Evolutionary conservation across 192 early-diverging fungal species (phyloP).

Genomic region (Dissophora ornata): DNA sequence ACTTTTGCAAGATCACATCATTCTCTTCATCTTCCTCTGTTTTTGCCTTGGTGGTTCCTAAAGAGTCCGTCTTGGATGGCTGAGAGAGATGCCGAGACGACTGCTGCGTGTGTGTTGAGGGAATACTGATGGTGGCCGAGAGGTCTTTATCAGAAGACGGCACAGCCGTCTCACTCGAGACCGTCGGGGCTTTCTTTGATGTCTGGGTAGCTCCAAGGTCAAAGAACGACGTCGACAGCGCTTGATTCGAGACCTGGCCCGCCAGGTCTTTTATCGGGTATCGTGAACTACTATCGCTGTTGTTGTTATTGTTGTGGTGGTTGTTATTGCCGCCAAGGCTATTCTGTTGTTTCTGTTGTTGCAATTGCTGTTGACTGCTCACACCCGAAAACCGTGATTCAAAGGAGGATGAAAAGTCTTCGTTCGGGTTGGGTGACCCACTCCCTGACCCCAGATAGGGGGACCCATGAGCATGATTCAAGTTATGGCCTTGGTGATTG

Average conservation of each 20-base stretch:
- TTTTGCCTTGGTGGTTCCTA: slow-evolving; percentile 18
- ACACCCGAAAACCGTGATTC: slow-evolving; percentile 34
- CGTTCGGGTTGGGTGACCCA: slow-evolving; percentile 37
- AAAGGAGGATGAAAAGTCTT: slow-evolving; percentile 50
- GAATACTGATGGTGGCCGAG: background rate
- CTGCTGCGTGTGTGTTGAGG: slow-evolving; percentile 1
- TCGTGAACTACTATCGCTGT: slow-evolving; percentile 17
- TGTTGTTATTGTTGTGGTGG: too few relatives aligned
- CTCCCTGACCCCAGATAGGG: slow-evolving; percentile 25
- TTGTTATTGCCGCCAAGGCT: too few relatives aligned
- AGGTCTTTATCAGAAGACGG: background rate
- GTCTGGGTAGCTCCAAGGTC: slow-evolving; percentile 11
- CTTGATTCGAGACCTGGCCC: slow-evolving; percentile 45
- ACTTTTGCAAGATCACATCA: slow-evolving; percentile 46
- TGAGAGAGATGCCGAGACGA: slow-evolving; percentile 12
- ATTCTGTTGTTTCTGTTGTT: slow-evolving; percentile 14
- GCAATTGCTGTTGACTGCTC: slow-evolving; percentile 21
- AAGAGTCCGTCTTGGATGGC: slow-evolving; percentile 38
- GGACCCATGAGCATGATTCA: slow-evolving; percentile 12
- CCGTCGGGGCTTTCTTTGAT: background rate
- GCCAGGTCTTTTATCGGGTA: slow-evolving; percentile 40
- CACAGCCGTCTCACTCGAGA: slow-evolving; percentile 7
- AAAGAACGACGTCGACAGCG: slow-evolving; percentile 22
- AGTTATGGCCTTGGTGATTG: slow-evolving; percentile 9
- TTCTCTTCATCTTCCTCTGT: slow-evolving; percentile 34